Base-by-base conservation (phyloP, 2,329 filamentous ascomycete species). In the Coniochaeta sp. region DNA sequence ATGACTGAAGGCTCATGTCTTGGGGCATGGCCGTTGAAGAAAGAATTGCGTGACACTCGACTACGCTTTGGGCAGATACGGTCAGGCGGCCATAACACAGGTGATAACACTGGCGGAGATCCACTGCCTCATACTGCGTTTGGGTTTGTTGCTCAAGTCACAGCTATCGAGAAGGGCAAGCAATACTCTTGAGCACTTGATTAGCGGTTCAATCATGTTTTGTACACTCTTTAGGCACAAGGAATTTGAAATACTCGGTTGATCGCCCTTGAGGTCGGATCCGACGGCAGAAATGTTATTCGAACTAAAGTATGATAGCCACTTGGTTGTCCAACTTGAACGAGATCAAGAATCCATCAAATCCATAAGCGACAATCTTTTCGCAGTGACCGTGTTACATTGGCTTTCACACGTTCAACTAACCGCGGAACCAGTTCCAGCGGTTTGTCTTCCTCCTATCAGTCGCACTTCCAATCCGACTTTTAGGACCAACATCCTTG, bases 11-110 rank as follows among this genome's bases (percentile, higher is more conserved):
- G 57, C 3, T 59, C 59, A 10, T 60, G 58, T n/a, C 34, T 60
- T 8, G 62, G 62, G 14, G 44, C 58, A 24, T 64, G 63, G 61
- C 63, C 61, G 19, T 58, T 62, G 57, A 42, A 34, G 17, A 62
- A 59, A 47, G 50, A 60, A 1, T 12, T 64, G 4, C 55, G 52
- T 26, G 55, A 61, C 5, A 58, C 63, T 7, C 57, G 38, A 28
- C 61, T 64, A 3, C 30, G 50, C 19, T 63, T 63, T 42, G 63
- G 63, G 10, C 61, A 63, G 58, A 30, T 60, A 9, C 26, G 7
- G 9, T 14, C 30, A 14, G 30, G 54, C 4, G 30, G 30, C 34
- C 34, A 12, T 36, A 36, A 12, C 17, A 8, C 16, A 24, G 30
- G 17, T n/a, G 5, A 26, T 7, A 9, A 47, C 17, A 17, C 19